phyloP scores from a whole-genome alignment of 1,284 basidiomycete species.

The Heterobasidion parviporum region DNA sequence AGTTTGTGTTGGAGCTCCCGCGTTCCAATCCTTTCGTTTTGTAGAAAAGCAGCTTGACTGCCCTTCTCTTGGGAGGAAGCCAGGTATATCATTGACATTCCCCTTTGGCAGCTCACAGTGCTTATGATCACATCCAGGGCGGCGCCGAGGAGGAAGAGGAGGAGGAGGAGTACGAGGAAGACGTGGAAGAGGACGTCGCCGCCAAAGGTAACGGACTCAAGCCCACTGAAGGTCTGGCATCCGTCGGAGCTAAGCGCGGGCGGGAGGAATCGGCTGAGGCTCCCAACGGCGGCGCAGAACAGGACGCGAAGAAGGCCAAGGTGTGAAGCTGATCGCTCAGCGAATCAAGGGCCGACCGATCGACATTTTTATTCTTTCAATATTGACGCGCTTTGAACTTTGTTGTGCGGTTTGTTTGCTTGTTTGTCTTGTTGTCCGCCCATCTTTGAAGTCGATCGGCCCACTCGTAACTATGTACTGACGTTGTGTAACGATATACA shows the following conservation, averaged over 20 bases:
- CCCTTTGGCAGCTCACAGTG: too few species aligned
- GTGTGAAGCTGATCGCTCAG: not conserved
- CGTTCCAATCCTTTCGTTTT: too few species aligned
- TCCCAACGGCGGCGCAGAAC: not conserved
- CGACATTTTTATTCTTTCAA: not conserved
- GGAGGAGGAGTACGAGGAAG: not conserved
- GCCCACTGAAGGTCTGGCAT: not conserved
- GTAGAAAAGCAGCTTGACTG: too few species aligned
- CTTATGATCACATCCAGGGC: too few species aligned
- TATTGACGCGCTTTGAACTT: not conserved
- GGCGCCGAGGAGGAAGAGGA: not conserved
- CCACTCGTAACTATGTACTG: not conserved
- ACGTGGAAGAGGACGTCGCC: not conserved
- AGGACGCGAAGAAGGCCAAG: not conserved
- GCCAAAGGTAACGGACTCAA: not conserved
- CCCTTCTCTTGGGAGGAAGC: too few species aligned
- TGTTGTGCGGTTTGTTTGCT: not conserved
- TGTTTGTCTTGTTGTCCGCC: not conserved
- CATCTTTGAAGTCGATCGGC: not conserved
- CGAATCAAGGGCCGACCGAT: too few species aligned
- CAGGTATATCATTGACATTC: too few species aligned
- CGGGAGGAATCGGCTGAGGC: not conserved
- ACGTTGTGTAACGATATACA: not conserved
- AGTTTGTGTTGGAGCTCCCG: too few species aligned
- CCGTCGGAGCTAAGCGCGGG: not conserved